Evolutionary conservation across 1,284 basidiomycete genomes (phyloP).

Genomic region (Clitocybe nebularis): DNA sequence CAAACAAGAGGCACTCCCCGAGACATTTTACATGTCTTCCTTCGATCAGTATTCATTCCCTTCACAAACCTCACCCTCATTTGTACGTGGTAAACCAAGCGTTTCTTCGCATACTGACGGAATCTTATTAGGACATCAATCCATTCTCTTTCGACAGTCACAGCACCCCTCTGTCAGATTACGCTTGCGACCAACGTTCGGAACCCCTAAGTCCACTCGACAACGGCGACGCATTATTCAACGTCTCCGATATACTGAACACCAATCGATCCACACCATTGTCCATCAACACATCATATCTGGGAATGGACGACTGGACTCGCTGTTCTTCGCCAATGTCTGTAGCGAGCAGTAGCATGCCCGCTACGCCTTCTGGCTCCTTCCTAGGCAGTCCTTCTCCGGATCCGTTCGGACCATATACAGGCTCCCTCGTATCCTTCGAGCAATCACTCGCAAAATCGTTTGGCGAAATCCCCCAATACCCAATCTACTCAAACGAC

Average conservation of each 20-base stretch:
- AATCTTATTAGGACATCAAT: slow-evolving; percentile 33
- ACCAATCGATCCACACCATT: slow-evolving; percentile 19
- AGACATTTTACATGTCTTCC: slow-evolving; percentile 11
- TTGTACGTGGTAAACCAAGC: slow-evolving; percentile 10
- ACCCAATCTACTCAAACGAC: slow-evolving; percentile 11
- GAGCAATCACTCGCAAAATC: slow-evolving; percentile 23
- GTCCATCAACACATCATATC: slow-evolving; percentile 26
- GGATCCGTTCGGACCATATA: slow-evolving; percentile 18
- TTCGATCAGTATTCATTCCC: slow-evolving; percentile 16
- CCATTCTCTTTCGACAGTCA: slow-evolving; percentile 46
- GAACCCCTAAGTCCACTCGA: slow-evolving; percentile 13
- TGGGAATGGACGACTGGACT: slow-evolving; percentile 27
- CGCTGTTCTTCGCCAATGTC: slow-evolving; percentile 28
- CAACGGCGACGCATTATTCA: slow-evolving; percentile 13
- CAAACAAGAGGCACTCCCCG: slow-evolving; percentile 9
- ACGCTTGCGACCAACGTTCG: slow-evolving; percentile 23
- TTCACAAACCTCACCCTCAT: slow-evolving; percentile 15
- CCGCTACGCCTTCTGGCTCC: slow-evolving; percentile 24
- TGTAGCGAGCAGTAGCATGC: slow-evolving; percentile 26
- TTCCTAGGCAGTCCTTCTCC: slow-evolving; percentile 24
- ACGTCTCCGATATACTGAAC: slow-evolving; percentile 3
- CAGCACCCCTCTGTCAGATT: slow-evolving; percentile 17
- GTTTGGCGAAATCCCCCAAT: slow-evolving; percentile 20
- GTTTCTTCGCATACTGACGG: not conserved
- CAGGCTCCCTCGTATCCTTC: slow-evolving; percentile 18